Base-by-base conservation (phyloP, 805 yeast species). In the Saturnispora dispora region DNA sequence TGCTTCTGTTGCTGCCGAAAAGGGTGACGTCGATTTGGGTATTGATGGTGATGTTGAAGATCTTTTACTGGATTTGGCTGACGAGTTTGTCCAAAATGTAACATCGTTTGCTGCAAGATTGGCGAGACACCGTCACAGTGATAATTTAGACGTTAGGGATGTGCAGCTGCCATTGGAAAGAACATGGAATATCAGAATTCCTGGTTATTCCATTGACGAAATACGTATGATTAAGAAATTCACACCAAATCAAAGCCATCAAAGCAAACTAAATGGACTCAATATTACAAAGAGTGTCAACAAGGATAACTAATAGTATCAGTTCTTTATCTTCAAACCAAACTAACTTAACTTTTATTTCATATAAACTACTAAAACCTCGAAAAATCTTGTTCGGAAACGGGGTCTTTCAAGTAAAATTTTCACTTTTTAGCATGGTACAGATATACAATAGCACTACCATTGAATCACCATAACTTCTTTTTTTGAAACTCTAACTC, bases 31-130 rank as follows among this genome's bases (percentile, higher is more conserved):
- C 17, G 95, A 89, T 60, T 82, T 95, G 5, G 76, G 77, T 4
- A 85, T 93, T 52, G 99, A 91, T 66, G 98, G 97, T 27, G 97
- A 93, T 67, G 96, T 88, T 17, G 96, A 90, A 66, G 98, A 91
- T 59, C 70, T 93, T 39, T 70, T 93, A 35, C 72, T 93, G 43
- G 99, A 93, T 66, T 71, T 93, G 46, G 97, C 99, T 0, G 99
- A 93, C 67, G 98, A 93, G 63, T 93, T 93, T 63, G 93, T 93
- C 15, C 78, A 85, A 7, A 83, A 87, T 46, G 96, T 95, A 2
- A 89, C 97, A 0, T 75, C 88, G 2, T 93, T 93, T 71, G 96
- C 98, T 0, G 91, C 98, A 64, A 78, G 95, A 50, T 73, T 93
- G 57, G 98, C 99, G 22, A 93, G 93, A 65, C 97, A 91, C 63